These are phyloP conservation scores for Exophiala alcalophila DNA, from an alignment of 2,329 filamentous ascomycete genomes.

Conservation along the genomic window DNA sequence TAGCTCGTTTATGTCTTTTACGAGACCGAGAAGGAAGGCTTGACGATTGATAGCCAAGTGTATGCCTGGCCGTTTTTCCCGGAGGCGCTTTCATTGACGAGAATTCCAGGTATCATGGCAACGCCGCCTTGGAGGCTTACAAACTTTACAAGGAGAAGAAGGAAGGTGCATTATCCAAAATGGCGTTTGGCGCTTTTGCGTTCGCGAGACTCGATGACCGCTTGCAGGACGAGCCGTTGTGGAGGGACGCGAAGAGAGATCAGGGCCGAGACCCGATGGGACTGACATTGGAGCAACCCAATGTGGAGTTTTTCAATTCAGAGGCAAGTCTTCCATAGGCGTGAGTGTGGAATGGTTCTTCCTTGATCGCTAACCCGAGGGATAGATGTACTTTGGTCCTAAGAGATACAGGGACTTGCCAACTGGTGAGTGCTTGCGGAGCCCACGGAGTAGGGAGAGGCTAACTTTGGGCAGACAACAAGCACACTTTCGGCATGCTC, in stretches of 20 bases:
- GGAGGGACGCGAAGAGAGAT: slow-evolving; percentile 49
- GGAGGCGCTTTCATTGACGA: background rate
- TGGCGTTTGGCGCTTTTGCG: slow-evolving; percentile 62
- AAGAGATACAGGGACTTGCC: slow-evolving; percentile 57
- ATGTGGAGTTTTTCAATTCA: slow-evolving; percentile 62
- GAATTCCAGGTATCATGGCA: slow-evolving; percentile 47
- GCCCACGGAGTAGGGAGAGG: background rate
- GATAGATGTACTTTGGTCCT: slow-evolving; percentile 39
- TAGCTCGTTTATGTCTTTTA: slow-evolving; percentile 61
- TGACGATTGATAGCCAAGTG: slow-evolving; percentile 57
- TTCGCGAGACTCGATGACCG: slow-evolving; percentile 62
- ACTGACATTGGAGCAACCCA: slow-evolving; percentile 55
- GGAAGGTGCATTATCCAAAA: slow-evolving; percentile 57
- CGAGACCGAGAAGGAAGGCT: slow-evolving; percentile 50
- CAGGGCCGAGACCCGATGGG: slow-evolving; percentile 62
- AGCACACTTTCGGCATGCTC: slow-evolving; percentile 59
- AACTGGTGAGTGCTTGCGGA: slow-evolving; percentile 30
- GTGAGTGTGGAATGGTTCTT: no score
- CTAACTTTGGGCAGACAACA: slow-evolving; percentile 36
- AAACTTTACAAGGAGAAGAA: slow-evolving; percentile 58
- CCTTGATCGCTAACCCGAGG: slow-evolving; percentile 18
- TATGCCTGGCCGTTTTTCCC: slow-evolving; percentile 3
- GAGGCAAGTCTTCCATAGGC: slow-evolving; percentile 49
- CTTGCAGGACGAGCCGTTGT: slow-evolving; percentile 53
- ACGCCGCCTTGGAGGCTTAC: slow-evolving; percentile 52